Evolutionary conservation across 2,329 filamentous ascomycete species (phyloP).

Genomic region (Cladosporium sp.): DNA sequence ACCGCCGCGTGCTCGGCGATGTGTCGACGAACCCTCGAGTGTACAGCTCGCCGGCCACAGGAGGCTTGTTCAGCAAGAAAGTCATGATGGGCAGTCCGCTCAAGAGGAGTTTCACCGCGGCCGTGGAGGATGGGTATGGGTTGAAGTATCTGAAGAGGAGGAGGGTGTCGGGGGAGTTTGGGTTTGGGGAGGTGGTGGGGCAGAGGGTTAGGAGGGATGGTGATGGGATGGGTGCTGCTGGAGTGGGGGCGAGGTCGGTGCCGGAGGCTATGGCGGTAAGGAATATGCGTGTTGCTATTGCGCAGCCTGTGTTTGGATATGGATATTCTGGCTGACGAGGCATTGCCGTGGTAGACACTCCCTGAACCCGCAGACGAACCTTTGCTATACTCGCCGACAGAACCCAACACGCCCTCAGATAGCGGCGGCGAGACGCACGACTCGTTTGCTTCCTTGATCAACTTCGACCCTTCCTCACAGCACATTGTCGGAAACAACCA

Average conservation of each 20-base stretch:
- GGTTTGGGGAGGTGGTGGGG: neutral
- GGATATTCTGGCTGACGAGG: slow-evolving; percentile 9
- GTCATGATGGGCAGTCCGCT: slow-evolving; percentile 33
- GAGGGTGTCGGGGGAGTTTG: slow-evolving; percentile 24
- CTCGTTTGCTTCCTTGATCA: slow-evolving; percentile 50
- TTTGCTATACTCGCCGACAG: slow-evolving; percentile 27
- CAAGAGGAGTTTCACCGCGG: slow-evolving; percentile 38
- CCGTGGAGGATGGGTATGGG: slow-evolving; percentile 35
- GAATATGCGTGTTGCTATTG: neutral
- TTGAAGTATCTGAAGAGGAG: slow-evolving; percentile 41
- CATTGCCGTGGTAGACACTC: neutral
- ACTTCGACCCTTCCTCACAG: slow-evolving; percentile 50
- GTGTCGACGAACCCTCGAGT: slow-evolving; percentile 37
- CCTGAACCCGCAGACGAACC: slow-evolving; percentile 5
- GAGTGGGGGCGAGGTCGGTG: neutral
- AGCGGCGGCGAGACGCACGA: slow-evolving; percentile 26
- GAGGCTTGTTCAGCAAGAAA: slow-evolving; percentile 26
- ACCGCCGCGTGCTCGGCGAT: slow-evolving; percentile 35
- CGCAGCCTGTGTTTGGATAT: neutral
- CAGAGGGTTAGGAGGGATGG: neutral
- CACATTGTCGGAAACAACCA: slow-evolving; percentile 21
- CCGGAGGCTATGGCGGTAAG: slow-evolving; percentile 17
- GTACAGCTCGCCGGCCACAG: slow-evolving; percentile 19
- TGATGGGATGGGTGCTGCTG: neutral
- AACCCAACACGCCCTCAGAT: slow-evolving; percentile 33